Conservation (phyloP, 306 rosid species). For the Aeschynomene evenia region DNA sequence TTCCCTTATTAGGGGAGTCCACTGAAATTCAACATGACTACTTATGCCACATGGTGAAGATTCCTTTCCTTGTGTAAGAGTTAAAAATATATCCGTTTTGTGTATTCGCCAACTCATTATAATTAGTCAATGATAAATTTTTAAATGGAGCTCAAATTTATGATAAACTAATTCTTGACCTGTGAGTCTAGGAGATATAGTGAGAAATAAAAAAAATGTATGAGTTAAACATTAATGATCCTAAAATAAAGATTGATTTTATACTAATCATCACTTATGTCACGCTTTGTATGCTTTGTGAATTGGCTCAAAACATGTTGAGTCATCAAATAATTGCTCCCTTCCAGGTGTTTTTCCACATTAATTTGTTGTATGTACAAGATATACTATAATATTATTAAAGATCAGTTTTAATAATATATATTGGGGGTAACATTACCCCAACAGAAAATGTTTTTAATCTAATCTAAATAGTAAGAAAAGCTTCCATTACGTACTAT, state of each 20-base stretch:
- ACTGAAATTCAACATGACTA: conserved; percentile 7
- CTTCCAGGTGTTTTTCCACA: not conserved
- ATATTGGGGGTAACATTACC: not conserved
- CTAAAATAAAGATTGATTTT: too few relatives aligned
- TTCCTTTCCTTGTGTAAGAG: conserved; percentile 13
- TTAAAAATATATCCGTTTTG: too few relatives aligned
- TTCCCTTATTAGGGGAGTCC: conserved; percentile 12
- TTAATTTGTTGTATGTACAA: not conserved
- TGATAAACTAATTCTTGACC: too few relatives aligned
- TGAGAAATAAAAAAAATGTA: too few relatives aligned
- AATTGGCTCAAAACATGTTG: not conserved
- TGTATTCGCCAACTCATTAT: too few relatives aligned
- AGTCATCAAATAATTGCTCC: not conserved
- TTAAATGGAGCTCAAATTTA: too few relatives aligned
- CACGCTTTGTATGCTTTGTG: too few relatives aligned
- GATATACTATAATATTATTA: not conserved
- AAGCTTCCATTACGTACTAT: not conserved
- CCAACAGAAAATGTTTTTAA: not conserved
- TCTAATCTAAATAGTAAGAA: not conserved
- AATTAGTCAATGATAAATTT: too few relatives aligned
- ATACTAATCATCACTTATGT: too few relatives aligned
- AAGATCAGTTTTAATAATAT: not conserved
- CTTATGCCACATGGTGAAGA: conserved; percentile 26
- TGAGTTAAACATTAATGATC: too few relatives aligned
- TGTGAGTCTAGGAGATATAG: too few relatives aligned